Evolutionary conservation across 331 rosid genomes (phyloP).

Genomic region (Spiraea crenata): DNA sequence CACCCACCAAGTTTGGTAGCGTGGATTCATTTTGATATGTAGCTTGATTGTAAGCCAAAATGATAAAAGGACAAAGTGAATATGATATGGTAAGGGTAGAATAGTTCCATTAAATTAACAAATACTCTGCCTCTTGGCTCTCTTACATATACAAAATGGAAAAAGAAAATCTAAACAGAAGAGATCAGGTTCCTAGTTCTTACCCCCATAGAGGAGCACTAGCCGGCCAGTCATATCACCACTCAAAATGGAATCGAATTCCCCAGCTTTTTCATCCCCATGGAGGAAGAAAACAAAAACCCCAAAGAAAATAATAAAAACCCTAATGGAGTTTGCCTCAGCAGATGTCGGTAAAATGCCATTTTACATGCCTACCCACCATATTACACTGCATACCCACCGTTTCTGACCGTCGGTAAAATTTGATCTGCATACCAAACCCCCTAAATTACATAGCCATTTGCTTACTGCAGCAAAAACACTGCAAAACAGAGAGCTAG

Average conservation of each 20-base stretch:
- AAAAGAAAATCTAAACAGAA: conserved; percentile 32
- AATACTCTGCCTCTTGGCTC: conserved; percentile 48
- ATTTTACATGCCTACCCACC: conserved; percentile 28
- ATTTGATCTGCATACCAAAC: conserved; percentile 46
- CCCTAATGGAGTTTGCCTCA: conserved; percentile 34
- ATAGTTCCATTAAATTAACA: conserved; percentile 32
- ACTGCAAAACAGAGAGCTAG: conserved; percentile 38
- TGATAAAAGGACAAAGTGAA: neutral
- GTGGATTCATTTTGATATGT: neutral
- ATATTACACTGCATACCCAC: neutral
- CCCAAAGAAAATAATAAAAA: neutral
- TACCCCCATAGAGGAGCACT: conserved; percentile 26
- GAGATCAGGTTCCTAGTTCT: conserved; percentile 33
- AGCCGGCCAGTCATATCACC: conserved; percentile 19
- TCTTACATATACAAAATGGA: conserved; percentile 37
- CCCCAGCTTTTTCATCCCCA: conserved; percentile 35
- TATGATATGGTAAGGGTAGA: conserved; percentile 27
- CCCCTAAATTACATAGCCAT: neutral
- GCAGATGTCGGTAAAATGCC: conserved; percentile 50
- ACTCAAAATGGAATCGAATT: conserved; percentile 57
- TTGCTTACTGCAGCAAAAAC: conserved; percentile 9
- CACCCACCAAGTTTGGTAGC: neutral
- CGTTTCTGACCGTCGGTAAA: conserved; percentile 21
- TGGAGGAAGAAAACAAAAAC: conserved; percentile 8
- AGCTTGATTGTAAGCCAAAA: neutral